Evolutionary conservation across 495 filamentous ascomycete species (phyloP), one percentile per base, ranked within the genome.

Genomic region (Neurospora sp.): DNA sequence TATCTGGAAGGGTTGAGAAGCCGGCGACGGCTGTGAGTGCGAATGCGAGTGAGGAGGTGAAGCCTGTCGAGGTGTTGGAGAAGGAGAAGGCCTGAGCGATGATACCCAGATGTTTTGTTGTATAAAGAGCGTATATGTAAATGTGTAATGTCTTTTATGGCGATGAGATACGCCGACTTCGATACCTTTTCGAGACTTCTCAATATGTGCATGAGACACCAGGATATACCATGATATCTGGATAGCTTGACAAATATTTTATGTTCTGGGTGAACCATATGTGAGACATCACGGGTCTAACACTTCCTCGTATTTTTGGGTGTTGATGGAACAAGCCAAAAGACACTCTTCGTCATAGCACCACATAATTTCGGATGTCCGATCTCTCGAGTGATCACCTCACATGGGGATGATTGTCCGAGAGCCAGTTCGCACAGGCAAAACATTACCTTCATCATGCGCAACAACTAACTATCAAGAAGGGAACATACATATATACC

Each of bases 1-100:
- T 87, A 87, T 75, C 80, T 87, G 54, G 66, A 76, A 5, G 86
- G 86, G 31, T 31, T 31, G 41, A 44, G 16, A 44, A 44, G 41
- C 16, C 41, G 14, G 6, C 41, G 5, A 44, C 41, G 14, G 41
- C 41, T 18, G 84, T 39, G 82, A 60, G 37, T 44, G 70, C 23
- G 16, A 44, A 44, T 44, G 41, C 41, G 41, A 44, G 41, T 44
- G 41, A 44, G 41, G 41, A 44, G 41, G 41, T 44, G 41, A 44
- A 44, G 41, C 41, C 41, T 44, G 41, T 42, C 14, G 41, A 44
- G 41, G 41, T 44, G 16, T 44, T 44, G 41, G 16, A 44, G 41
- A 44, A 44, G 41, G 31, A 31, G 31, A 31, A 31, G 31, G 31
- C 31, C 2, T 31, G 31, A 31, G 2, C 31, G 31, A 31, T 31